A percentile compares a stretch with the other conserved stretches of the same genome.
These are phyloP conservation scores for Pyricularia grisea DNA, from an alignment of 2,329 filamentous ascomycete species.

Conservation along the genomic window DNA sequence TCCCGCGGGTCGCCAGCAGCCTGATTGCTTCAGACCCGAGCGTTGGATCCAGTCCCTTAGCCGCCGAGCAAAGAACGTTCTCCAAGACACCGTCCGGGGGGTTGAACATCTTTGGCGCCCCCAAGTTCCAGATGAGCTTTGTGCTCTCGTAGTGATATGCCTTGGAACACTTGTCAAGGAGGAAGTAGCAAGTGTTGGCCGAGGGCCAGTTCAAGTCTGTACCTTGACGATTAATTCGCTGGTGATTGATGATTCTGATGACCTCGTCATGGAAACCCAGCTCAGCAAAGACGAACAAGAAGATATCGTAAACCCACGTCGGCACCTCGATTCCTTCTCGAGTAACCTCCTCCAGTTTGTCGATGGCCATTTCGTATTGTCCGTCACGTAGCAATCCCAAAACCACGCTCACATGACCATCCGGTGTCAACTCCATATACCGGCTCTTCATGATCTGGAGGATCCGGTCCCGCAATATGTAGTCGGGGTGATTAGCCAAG, in stretches of 20 bases:
- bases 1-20: slow-evolving; percentile 47
- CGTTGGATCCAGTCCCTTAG: slow-evolving; percentile 54
- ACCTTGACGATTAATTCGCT: slow-evolving; percentile 20
- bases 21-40: slow-evolving; percentile 66
- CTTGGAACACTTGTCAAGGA: slow-evolving; percentile 67
- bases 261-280: slow-evolving; percentile 70
- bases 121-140: slow-evolving; percentile 57
- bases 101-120: slow-evolving; percentile 45
- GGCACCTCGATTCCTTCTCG: slow-evolving; percentile 44
- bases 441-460: slow-evolving; percentile 63
- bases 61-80: slow-evolving; percentile 63
- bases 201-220: slow-evolving; percentile 17
- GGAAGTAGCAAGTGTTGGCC: slow-evolving; percentile 54
- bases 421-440: slow-evolving; percentile 57
- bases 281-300: slow-evolving; percentile 64
- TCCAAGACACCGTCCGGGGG: slow-evolving; percentile 22
- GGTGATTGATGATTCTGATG: slow-evolving; percentile 54
- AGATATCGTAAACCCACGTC: slow-evolving; percentile 69
- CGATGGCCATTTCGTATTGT: slow-evolving; percentile 72
- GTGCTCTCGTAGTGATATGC: slow-evolving; percentile 55
- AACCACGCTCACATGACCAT: slow-evolving; percentile 57
- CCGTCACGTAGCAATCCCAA: slow-evolving; percentile 71
- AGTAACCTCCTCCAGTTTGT: slow-evolving; percentile 58
- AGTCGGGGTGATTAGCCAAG: slow-evolving; percentile 78
- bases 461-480: slow-evolving; percentile 61